These are phyloP conservation scores for Aspergillus felis DNA, from an alignment of 2,329 filamentous ascomycete genomes.

Conservation along the genomic window DNA sequence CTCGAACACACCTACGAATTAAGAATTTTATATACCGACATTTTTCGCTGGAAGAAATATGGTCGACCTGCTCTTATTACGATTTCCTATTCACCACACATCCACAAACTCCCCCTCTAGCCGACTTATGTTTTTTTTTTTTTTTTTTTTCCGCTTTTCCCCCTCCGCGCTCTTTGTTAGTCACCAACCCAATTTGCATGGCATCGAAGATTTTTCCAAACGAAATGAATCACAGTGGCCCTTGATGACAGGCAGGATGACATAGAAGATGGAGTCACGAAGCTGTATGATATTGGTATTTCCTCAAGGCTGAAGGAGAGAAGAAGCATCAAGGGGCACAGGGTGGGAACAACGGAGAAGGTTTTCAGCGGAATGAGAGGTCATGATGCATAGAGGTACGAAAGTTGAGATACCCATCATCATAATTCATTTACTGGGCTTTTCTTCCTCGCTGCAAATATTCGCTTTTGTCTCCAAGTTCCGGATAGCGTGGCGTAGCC, in stretches of 20 bases:
- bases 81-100: background rate
- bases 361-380: background rate
- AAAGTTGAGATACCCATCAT: slow-evolving; percentile 15
- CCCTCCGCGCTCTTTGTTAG: too few species aligned
- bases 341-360: background rate
- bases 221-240: background rate
- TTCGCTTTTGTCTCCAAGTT: background rate
- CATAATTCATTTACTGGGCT: slow-evolving; percentile 9
- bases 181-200: background rate
- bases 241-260: background rate
- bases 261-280: background rate
- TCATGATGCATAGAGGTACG: slow-evolving; percentile 1
- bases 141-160: background rate
- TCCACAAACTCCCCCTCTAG: background rate
- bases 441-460: background rate
- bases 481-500: background rate
- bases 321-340: background rate
- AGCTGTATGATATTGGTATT: background rate
- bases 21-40: slow-evolving; percentile 5
- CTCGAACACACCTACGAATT: background rate
- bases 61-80: background rate
- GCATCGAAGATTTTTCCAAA: background rate
- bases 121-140: background rate
- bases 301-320: background rate
- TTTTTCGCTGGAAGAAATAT: background rate